Evolutionary conservation across 2,329 filamentous ascomycete species (phyloP).

Genomic region (Fusarium sp.): DNA sequence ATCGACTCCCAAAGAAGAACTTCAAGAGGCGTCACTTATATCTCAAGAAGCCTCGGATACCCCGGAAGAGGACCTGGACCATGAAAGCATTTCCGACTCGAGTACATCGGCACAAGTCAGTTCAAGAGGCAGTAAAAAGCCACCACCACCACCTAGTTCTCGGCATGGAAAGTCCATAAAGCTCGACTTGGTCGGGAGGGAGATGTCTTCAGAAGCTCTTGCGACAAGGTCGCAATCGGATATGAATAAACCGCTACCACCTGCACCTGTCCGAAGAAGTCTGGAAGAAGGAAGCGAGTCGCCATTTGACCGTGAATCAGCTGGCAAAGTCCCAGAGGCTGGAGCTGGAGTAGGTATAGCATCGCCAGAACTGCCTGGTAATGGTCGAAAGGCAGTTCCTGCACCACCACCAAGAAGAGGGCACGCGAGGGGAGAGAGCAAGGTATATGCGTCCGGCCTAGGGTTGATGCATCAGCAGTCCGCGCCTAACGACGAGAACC

Average conservation of each 20-base stretch:
- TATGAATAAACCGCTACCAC: slow-evolving; percentile 69
- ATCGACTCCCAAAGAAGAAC: slow-evolving; percentile 21
- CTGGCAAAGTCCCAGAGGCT: slow-evolving; percentile 64
- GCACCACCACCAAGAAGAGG: slow-evolving; percentile 65
- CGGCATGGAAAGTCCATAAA: slow-evolving; percentile 83
- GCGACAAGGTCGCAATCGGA: slow-evolving; percentile 40
- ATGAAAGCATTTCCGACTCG: slow-evolving; percentile 48
- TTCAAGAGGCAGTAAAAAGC: slow-evolving; percentile 67
- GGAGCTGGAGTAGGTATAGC: slow-evolving; percentile 51
- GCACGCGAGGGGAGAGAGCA: slow-evolving; percentile 63
- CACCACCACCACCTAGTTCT: slow-evolving; percentile 78
- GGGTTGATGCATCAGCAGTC: slow-evolving; percentile 25
- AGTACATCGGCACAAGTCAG: slow-evolving; percentile 45
- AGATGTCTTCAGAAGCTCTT: slow-evolving; percentile 48
- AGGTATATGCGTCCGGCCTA: slow-evolving; percentile 42
- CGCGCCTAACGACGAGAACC: slow-evolving; percentile 55
- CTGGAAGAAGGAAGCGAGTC: slow-evolving; percentile 64
- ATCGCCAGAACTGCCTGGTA: slow-evolving; percentile 53
- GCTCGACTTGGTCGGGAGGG: slow-evolving; percentile 54
- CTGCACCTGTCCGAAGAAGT: slow-evolving; percentile 62
- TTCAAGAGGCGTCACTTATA: slow-evolving; percentile 43
- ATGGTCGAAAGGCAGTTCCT: slow-evolving; percentile 60
- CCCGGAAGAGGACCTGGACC: slow-evolving; percentile 42
- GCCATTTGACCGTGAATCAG: slow-evolving; percentile 67
- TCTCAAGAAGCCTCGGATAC: slow-evolving; percentile 41